These are phyloP conservation scores for Histomonas meleagridis DNA, from an alignment of 208 protist genomes.

Conservation along the genomic window DNA sequence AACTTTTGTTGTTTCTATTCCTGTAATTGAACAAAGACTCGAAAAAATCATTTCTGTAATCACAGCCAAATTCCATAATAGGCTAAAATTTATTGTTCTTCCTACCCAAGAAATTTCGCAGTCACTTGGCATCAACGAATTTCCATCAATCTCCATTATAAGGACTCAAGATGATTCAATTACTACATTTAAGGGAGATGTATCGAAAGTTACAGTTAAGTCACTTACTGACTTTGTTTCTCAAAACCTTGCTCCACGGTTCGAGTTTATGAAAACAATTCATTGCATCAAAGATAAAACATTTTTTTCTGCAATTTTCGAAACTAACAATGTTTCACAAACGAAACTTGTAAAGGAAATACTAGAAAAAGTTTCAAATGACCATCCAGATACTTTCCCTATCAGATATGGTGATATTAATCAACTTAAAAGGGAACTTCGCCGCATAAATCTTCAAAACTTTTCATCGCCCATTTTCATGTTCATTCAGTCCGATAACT, in stretches of 20 bases:
- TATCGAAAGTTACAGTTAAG: background rate
- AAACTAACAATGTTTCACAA: background rate
- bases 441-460: background rate
- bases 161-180: background rate
- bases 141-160: conserved; percentile 17
- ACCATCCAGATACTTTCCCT: background rate
- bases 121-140: background rate
- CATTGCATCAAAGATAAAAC: background rate
- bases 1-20: background rate
- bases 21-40: background rate
- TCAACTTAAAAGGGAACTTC: background rate
- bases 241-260: background rate
- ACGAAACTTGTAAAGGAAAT: background rate
- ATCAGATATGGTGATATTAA: background rate
- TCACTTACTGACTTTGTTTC: background rate
- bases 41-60: background rate
- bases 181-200: background rate
- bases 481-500: background rate
- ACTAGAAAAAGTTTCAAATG: background rate
- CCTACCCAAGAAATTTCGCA: background rate
- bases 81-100: background rate
- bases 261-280: background rate
- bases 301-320: background rate
- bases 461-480: background rate
- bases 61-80: background rate